Conservation (phyloP, 176 grass and related monocot genomes). For the Alloteropsis semialata region DNA sequence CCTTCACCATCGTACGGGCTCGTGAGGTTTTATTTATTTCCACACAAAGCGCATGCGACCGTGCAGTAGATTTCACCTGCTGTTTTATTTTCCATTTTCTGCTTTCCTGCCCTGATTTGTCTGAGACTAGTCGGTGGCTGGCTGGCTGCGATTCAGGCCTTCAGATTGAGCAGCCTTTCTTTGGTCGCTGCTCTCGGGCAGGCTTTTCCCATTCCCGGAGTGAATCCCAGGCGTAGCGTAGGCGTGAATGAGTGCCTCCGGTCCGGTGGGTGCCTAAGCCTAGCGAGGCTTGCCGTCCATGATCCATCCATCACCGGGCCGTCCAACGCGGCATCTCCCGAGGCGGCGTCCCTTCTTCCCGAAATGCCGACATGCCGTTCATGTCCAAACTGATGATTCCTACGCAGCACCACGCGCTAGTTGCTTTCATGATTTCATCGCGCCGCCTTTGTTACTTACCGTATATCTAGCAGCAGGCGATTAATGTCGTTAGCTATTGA, state of each 20-base stretch:
- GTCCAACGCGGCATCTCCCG: no score
- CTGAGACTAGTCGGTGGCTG: background rate
- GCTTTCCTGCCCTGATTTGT: background rate
- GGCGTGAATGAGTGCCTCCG: background rate
- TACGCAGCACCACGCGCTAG: background rate
- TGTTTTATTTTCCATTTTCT: background rate
- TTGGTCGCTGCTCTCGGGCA: background rate
- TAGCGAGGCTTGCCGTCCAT: background rate
- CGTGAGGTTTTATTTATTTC: background rate
- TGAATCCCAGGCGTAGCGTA: background rate
- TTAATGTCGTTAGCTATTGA: no score
- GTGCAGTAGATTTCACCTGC: background rate
- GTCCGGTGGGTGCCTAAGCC: background rate
- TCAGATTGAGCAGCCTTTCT: constrained; percentile 5
- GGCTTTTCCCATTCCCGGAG: background rate
- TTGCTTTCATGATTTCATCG: background rate
- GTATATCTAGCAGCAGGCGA: no score
- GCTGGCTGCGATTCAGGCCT: background rate
- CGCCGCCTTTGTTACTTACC: no score
- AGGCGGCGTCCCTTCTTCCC: background rate
- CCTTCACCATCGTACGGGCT: background rate
- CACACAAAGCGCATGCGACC: no score
- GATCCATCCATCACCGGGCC: background rate
- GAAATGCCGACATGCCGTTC: background rate
- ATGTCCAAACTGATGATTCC: background rate